Evolutionary conservation across 257 asterid genomes (phyloP).

Genomic region (Gentiana straminea): DNA sequence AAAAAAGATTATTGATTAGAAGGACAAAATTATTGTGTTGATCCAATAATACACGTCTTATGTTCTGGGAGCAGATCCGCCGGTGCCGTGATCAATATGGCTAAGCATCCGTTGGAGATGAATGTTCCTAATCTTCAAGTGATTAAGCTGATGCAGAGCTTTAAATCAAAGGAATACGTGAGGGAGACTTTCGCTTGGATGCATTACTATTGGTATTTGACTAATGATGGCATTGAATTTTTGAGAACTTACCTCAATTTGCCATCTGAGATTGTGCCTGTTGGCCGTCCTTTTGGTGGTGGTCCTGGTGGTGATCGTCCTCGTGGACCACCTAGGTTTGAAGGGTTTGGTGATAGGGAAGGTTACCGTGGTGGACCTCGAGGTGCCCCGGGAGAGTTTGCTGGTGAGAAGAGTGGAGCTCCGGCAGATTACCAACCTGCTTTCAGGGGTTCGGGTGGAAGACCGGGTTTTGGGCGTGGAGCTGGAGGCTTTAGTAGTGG

Average conservation of each 20-base stretch:
- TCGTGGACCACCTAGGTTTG: slow-evolving; percentile 90
- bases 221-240: slow-evolving; percentile 90
- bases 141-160: slow-evolving; percentile 96
- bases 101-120: slow-evolving; percentile 73
- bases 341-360: slow-evolving; percentile 83
- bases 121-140: slow-evolving; percentile 93
- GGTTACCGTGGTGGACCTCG: slow-evolving; percentile 91
- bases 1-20: no score
- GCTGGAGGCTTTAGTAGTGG: no score
- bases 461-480: no score
- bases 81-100: slow-evolving; percentile 25
- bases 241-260: slow-evolving; percentile 77
- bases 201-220: slow-evolving; percentile 91
- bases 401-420: slow-evolving; percentile 85
- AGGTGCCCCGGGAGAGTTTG: slow-evolving; percentile 79
- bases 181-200: slow-evolving; percentile 97
- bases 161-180: slow-evolving; percentile 82
- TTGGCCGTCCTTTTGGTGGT: slow-evolving; percentile 88
- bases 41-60: no score
- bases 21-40: no score
- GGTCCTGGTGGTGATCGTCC: slow-evolving; percentile 88
- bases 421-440: slow-evolving; percentile 93
- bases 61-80: no score
- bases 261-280: slow-evolving; percentile 89
- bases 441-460: slow-evolving; percentile 38